Base-by-base conservation (phyloP, 768 basidiomycete genomes). In the Lactarius hatsudake region DNA sequence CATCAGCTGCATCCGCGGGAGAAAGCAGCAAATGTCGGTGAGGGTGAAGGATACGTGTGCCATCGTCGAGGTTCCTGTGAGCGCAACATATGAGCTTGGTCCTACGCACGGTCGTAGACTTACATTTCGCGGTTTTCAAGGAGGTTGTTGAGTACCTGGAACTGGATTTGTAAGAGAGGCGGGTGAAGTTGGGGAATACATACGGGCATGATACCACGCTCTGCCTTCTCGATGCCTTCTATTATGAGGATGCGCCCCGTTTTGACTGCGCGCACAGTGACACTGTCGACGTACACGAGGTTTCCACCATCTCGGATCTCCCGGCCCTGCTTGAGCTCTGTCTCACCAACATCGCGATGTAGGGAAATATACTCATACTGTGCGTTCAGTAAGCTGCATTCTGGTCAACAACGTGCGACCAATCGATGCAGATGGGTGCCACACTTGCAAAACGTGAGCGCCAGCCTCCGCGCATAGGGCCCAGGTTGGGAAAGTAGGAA, bases 211-310 rank as follows among this genome's bases (percentile, higher is more conserved):
- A 88, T 88, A 32, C 87, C 87, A 28, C 87, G 81, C 71, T 88
- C 87, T 7, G 87, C 87, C 75, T 88, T 88, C 73, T 89, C 87
- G 73, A 88, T 84, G 23, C 87, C 87, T 72, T 89, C 87, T 57
- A 88, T 74, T 59, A 89, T 87, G 30, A 89, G 78, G 28, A 89
- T 72, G 1, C 87, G 82, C 8, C 87, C 87, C 71, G 84, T 79
- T 71, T 88, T 89, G 28, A 85, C 87, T 5, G 87, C 87, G 54
- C 82, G 82, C 0, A 88, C 87, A 0, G 87, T 84, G 5, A 87
- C 82, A 71, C 86, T 88, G 72, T 89, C 87, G 23, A 87, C 84
- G 71, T 88, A 88, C n/a, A 84, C 80, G 3, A 88, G 77, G 66
- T 83, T 86, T 43, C 87, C 86, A 40, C 87, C 87, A 7, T 76